Evolutionary conservation across 179 eudicot species (phyloP).

Genomic region (Silene vulgaris): DNA sequence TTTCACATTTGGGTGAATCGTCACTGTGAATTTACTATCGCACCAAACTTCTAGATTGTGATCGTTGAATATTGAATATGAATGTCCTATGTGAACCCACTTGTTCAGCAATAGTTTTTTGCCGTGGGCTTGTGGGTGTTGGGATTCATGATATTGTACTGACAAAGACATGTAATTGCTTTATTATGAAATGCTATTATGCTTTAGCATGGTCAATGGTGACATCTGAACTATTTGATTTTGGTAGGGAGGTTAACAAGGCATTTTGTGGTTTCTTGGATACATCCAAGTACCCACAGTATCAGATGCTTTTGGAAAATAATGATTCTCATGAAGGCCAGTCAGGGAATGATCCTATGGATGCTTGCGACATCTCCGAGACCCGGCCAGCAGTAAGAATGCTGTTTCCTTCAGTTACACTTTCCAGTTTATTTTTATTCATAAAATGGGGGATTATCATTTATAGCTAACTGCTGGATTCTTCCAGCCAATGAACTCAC

Average conservation of each 20-base stretch:
- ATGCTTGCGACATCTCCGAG: slow-evolving; percentile 22
- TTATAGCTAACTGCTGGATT: background rate
- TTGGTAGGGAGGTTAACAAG: slow-evolving; percentile 81
- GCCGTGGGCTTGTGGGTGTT: background rate
- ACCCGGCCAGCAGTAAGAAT: slow-evolving; percentile 34
- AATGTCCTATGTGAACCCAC: background rate
- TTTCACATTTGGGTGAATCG: background rate
- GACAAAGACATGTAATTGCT: slow-evolving; percentile 1
- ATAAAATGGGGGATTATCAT: background rate
- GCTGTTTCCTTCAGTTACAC: slow-evolving; percentile 12
- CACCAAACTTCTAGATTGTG: slow-evolving; percentile 2
- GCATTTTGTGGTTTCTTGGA: slow-evolving; percentile 88
- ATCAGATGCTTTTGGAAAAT: slow-evolving; percentile 31
- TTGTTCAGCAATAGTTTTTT: background rate
- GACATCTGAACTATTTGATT: background rate
- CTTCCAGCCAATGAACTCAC: slow-evolving; percentile 9
- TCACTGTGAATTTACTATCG: background rate
- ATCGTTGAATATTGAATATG: background rate
- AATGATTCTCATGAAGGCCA: slow-evolving; percentile 13
- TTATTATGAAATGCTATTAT: slow-evolving; percentile 10
- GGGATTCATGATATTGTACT: background rate
- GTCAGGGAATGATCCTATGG: slow-evolving; percentile 27
- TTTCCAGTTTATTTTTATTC: background rate
- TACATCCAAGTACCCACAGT: slow-evolving; percentile 36
- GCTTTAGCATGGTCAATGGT: background rate